phyloP scores from a whole-genome alignment of 768 basidiomycete species.

The Daedaleopsis sinensis region DNA sequence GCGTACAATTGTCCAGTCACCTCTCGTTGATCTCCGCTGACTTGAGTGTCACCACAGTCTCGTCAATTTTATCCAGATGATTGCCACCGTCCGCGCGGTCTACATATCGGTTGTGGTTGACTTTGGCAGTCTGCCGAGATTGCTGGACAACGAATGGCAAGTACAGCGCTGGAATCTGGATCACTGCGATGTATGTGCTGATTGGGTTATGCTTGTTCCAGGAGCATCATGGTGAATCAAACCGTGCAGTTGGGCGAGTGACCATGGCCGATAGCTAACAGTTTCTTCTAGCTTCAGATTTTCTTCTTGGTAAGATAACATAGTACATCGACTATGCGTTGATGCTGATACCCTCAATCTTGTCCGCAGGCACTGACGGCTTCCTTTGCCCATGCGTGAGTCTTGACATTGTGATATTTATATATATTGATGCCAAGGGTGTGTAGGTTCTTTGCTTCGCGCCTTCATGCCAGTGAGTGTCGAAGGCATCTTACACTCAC shows the following conservation, averaged over 20 bases:
- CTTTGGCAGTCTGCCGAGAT: neutral
- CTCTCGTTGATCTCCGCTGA: neutral
- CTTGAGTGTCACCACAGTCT: neutral
- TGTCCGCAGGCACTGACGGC: conserved; percentile 1
- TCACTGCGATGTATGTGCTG: neutral
- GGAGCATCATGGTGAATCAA: conserved; percentile 10
- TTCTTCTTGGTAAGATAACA: neutral
- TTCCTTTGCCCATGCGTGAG: conserved; percentile 7
- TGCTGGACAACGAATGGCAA: neutral
- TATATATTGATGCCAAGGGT: neutral
- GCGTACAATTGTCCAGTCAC: neutral
- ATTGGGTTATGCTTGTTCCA: neutral
- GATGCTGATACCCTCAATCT: too few relatives aligned
- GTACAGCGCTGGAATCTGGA: neutral
- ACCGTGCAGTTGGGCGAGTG: neutral
- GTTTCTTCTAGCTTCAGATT: neutral
- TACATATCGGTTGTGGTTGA: conserved; percentile 1
- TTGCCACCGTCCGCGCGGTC: neutral
- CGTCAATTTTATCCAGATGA: conserved; percentile 8
- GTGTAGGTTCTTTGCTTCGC: conserved; percentile 6
- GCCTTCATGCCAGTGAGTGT: neutral
- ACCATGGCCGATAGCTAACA: too few relatives aligned
- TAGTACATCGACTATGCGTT: neutral
- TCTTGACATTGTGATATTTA: neutral
- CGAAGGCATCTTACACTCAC: neutral